These are phyloP conservation scores for Mallotus nudiflorus DNA, from an alignment of 345 rosid species.

Conservation along the genomic window DNA sequence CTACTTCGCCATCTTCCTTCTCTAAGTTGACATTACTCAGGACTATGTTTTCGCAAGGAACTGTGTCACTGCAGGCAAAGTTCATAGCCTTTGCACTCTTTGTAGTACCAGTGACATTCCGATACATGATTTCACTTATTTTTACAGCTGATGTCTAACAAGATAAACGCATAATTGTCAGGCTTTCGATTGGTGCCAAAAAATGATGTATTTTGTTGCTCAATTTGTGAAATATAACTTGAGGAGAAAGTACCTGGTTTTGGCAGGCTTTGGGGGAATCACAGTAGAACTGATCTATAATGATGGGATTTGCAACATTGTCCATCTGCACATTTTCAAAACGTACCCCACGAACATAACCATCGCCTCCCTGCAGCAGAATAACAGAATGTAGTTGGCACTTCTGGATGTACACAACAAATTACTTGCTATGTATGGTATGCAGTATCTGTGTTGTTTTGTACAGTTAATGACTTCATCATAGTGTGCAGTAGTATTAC, in stretches of 20 bases:
- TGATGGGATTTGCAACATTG: slow-evolving; percentile 78
- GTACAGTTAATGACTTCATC: not conserved
- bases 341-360: slow-evolving; percentile 80
- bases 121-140: slow-evolving; percentile 82
- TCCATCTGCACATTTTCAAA: slow-evolving; percentile 81
- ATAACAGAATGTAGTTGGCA: not conserved
- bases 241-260: slow-evolving; percentile 59
- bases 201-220: not conserved
- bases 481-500: slow-evolving; percentile 40
- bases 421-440: not conserved
- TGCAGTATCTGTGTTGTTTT: not conserved
- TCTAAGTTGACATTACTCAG: slow-evolving; percentile 78
- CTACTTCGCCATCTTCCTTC: slow-evolving; percentile 63
- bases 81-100: slow-evolving; percentile 70
- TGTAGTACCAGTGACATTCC: slow-evolving; percentile 79
- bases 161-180: not conserved
- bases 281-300: slow-evolving; percentile 96
- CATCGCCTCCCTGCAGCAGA: slow-evolving; percentile 75
- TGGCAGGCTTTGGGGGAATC: slow-evolving; percentile 78
- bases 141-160: slow-evolving; percentile 84
- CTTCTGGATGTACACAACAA: not conserved
- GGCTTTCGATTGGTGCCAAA: not conserved
- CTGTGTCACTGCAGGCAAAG: slow-evolving; percentile 89
- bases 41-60: slow-evolving; percentile 79
- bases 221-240: slow-evolving; percentile 7